Conservation (phyloP, 83 land plant genomes). For the Thuja plicata region DNA sequence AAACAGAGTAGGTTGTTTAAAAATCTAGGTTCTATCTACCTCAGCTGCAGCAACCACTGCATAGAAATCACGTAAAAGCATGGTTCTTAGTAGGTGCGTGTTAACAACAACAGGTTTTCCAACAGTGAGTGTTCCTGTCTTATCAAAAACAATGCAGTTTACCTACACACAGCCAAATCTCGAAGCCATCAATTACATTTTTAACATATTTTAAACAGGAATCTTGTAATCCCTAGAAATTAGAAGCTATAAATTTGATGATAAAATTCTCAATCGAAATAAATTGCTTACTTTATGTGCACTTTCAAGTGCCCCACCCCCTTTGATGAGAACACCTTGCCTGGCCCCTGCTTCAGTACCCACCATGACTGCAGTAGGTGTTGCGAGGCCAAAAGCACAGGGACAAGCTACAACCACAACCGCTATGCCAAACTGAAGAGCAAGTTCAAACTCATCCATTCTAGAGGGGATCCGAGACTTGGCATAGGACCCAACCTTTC, state of each 20-base stretch:
- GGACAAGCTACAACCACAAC: constrained; percentile 95
- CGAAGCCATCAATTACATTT: neutral
- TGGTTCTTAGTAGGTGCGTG: constrained; percentile 58
- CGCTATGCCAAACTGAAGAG: constrained; percentile 93
- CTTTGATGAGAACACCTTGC: constrained; percentile 91
- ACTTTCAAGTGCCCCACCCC: constrained; percentile 87
- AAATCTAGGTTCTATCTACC: constrained; percentile 28
- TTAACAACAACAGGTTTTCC: constrained; percentile 82
- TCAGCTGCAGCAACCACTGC: constrained; percentile 72
- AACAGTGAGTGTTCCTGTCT: constrained; percentile 85
- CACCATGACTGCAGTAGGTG: constrained; percentile 97
- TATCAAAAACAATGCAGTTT: constrained; percentile 84
- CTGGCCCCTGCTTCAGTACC: constrained; percentile 90
- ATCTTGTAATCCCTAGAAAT: neutral
- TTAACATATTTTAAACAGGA: neutral
- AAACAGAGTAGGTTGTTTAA: neutral
- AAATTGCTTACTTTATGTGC: constrained; percentile 65
- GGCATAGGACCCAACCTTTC: constrained; percentile 64
- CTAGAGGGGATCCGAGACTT: constrained; percentile 81
- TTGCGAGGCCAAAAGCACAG: constrained; percentile 91
- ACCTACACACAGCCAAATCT: constrained; percentile 43
- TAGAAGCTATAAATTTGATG: neutral
- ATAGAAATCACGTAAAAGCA: constrained; percentile 62
- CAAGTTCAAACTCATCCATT: constrained; percentile 93
- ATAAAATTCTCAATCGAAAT: neutral